Evolutionary conservation across 2,329 filamentous ascomycete species (phyloP).

Genomic region (Colletotrichum aenigma): DNA sequence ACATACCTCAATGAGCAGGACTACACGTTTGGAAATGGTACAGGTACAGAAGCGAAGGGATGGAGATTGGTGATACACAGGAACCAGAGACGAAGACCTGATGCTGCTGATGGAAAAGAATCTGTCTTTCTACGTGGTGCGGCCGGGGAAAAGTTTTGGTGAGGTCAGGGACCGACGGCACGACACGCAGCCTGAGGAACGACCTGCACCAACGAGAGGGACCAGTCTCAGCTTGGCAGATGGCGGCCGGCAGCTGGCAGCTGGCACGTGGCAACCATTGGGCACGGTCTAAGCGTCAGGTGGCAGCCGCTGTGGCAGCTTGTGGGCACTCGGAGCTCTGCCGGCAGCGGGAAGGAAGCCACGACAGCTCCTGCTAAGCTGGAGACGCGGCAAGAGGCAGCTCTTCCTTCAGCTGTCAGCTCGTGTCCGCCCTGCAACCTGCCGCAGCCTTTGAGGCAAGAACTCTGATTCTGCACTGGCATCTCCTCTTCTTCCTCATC

Average conservation of each 20-base stretch:
- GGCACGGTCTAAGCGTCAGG: background rate
- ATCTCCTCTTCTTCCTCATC: background rate
- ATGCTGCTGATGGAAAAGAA: constrained; percentile 5
- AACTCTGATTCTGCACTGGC: background rate
- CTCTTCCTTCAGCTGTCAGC: background rate
- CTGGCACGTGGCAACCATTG: rapidly evolving
- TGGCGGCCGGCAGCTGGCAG: background rate
- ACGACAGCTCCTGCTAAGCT: background rate
- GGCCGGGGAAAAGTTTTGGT: constrained; percentile 16
- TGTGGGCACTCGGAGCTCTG: background rate
- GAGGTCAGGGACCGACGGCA: constrained; percentile 10
- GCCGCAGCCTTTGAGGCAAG: background rate
- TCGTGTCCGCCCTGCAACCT: background rate
- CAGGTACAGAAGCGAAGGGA: constrained; percentile 39
- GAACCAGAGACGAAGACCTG: background rate
- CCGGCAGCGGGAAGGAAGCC: background rate
- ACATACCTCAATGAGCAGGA: constrained; percentile 20
- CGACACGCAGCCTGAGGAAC: constrained; percentile 18
- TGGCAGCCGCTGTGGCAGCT: background rate
- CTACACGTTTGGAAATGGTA: constrained; percentile 1
- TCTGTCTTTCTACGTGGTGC: background rate
- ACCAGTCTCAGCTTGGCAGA: background rate
- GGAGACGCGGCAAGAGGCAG: background rate
- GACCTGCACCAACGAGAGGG: background rate
- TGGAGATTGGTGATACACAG: constrained; percentile 31